Evolutionary conservation across 2,329 filamentous ascomycete species (phyloP).

Genomic region (Davidsoniella virescens): DNA sequence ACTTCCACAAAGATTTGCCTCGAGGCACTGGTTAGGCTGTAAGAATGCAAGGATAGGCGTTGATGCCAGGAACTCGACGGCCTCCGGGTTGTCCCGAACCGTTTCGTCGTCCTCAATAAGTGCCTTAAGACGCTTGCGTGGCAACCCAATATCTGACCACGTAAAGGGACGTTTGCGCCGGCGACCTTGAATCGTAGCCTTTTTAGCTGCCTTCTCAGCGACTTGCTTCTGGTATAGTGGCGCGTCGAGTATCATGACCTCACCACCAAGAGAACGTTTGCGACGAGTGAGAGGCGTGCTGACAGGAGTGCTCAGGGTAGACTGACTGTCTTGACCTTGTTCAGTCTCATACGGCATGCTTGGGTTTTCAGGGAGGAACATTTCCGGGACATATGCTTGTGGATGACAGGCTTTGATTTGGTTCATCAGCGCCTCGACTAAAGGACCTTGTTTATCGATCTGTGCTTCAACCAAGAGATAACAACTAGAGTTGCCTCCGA

Average conservation of each 20-base stretch:
- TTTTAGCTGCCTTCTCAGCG: conserved; percentile 8
- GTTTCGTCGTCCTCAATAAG: conserved; percentile 12
- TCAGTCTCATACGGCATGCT: not conserved
- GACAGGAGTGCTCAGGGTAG: not conserved
- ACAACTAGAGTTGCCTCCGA: conserved; percentile 28
- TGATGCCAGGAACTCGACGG: conserved; percentile 8
- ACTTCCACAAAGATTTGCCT: not conserved
- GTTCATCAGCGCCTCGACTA: conserved; percentile 28
- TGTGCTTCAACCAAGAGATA: conserved; percentile 28
- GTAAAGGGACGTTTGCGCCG: conserved; percentile 9
- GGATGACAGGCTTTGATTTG: conserved; percentile 32
- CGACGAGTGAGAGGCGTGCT: conserved; percentile 5
- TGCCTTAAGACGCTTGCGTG: conserved; percentile 6
- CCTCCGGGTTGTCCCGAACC: conserved; percentile 10
- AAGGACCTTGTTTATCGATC: conserved; percentile 26
- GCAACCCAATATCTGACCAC: conserved; percentile 10
- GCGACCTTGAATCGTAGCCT: not conserved
- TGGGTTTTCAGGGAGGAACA: conserved; percentile 4
- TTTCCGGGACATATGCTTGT: conserved; percentile 20
- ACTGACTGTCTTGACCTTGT: conserved; percentile 1
- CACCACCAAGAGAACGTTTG: conserved; percentile 18
- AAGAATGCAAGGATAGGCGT: conserved; percentile 10
- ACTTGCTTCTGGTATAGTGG: conserved; percentile 31
- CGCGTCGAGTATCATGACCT: conserved; percentile 31
- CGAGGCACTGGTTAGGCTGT: conserved; percentile 10